Conservation (phyloP, 2,329 filamentous ascomycete genomes). For the Pseudocercospora pini-densiflorae region DNA sequence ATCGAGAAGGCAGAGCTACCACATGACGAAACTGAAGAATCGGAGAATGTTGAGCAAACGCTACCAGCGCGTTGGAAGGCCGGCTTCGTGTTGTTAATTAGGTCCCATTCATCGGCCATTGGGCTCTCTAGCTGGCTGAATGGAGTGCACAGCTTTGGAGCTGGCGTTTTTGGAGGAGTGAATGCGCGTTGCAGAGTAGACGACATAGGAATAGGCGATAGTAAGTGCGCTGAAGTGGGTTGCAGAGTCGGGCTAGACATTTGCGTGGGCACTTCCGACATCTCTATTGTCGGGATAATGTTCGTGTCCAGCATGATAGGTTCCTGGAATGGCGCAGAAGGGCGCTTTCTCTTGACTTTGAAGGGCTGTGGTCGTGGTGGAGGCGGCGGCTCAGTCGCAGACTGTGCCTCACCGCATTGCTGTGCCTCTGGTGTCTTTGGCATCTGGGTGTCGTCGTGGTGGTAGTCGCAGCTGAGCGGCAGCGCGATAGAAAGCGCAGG, state of each 20-base stretch:
- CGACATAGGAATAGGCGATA: constrained; percentile 47
- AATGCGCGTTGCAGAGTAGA: constrained; percentile 41
- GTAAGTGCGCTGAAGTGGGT: constrained; percentile 42
- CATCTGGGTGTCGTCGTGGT: constrained; percentile 49
- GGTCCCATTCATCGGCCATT: constrained; percentile 36
- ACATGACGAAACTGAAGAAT: constrained; percentile 65
- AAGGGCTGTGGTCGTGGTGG: constrained; percentile 53
- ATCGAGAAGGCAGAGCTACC: constrained; percentile 56
- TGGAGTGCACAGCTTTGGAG: constrained; percentile 33
- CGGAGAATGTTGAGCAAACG: constrained; percentile 62
- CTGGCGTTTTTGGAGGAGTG: constrained; percentile 56
- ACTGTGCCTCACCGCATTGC: constrained; percentile 29
- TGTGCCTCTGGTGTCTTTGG: constrained; percentile 50
- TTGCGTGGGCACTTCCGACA: constrained; percentile 43
- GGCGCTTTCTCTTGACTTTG: constrained; percentile 54
- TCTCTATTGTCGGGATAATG: constrained; percentile 56
- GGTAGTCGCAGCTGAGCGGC: constrained; percentile 56
- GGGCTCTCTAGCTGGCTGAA: constrained; percentile 35
- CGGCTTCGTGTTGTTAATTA: constrained; percentile 38
- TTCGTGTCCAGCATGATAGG: constrained; percentile 33
- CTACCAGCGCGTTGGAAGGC: constrained; percentile 59
- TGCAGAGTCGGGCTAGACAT: constrained; percentile 36
- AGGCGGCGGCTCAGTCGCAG: constrained; percentile 45
- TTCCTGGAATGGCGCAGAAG: constrained; percentile 32
- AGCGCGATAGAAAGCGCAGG: constrained; percentile 56